Conservation (phyloP, 108 stramenopile genomes). For the Ochromonas danica region DNA sequence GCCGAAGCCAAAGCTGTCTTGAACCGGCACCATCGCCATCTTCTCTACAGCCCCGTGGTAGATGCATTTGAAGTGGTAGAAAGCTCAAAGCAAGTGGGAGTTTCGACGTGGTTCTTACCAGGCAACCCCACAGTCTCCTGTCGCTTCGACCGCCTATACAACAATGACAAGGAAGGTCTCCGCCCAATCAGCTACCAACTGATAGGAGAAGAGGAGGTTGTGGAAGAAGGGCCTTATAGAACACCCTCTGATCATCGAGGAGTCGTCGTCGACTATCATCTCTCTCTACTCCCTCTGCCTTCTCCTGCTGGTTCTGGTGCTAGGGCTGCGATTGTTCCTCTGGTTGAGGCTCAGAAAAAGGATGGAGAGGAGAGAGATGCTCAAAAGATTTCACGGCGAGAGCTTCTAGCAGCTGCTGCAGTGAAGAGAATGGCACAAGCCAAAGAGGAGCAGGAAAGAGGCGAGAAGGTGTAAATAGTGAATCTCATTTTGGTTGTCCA, state of each 20-base stretch:
- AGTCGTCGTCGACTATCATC: not conserved
- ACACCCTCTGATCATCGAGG: conserved; percentile 24
- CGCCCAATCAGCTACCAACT: not conserved
- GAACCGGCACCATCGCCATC: not conserved
- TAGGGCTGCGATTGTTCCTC: no score
- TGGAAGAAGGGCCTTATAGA: not conserved
- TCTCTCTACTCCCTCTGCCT: no score
- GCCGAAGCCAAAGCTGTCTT: not conserved
- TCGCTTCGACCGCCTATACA: not conserved
- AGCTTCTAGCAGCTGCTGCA: no score
- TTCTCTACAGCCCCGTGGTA: not conserved
- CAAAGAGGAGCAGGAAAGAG: no score
- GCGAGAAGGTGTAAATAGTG: no score
- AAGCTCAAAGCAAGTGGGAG: not conserved
- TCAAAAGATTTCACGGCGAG: no score
- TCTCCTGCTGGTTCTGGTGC: no score
- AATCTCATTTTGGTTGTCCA: no score
- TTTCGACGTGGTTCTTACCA: not conserved
- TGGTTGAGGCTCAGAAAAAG: no score
- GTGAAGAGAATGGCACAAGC: no score
- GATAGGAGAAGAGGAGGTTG: not conserved
- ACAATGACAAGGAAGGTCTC: not conserved
- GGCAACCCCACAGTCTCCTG: not conserved
- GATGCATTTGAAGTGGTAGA: not conserved
- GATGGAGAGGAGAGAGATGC: no score